These are phyloP conservation scores for Pseudogymnoascus sp. DNA, from an alignment of 2,329 filamentous ascomycete genomes.

Conservation along the genomic window DNA sequence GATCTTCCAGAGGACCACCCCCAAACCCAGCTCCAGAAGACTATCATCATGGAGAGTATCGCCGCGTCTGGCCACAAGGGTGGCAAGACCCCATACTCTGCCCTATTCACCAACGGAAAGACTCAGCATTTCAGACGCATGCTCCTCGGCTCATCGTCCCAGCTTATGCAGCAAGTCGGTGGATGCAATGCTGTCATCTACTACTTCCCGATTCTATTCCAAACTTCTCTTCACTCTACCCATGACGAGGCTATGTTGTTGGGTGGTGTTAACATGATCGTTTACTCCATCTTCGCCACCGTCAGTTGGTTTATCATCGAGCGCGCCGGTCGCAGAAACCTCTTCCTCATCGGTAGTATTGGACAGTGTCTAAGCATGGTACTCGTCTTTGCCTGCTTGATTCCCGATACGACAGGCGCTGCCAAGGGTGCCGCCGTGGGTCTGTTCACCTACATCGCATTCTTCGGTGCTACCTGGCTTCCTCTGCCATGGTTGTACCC, in stretches of 20 bases:
- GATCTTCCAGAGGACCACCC: slow-evolving; percentile 50
- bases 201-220: slow-evolving; percentile 46
- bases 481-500: slow-evolving; percentile 58
- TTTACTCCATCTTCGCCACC: slow-evolving; percentile 48
- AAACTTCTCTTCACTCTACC: slow-evolving; percentile 39
- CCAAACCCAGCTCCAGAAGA: slow-evolving; percentile 27
- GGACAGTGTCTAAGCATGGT: slow-evolving; percentile 62
- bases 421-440: slow-evolving; percentile 41
- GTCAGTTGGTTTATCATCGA: slow-evolving; percentile 46
- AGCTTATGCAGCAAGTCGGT: slow-evolving; percentile 48
- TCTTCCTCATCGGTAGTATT: slow-evolving; percentile 64
- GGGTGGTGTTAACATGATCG: slow-evolving; percentile 49
- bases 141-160: slow-evolving; percentile 43
- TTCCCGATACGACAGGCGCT: slow-evolving; percentile 25
- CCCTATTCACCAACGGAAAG: slow-evolving; percentile 45
- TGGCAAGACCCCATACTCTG: slow-evolving; percentile 30
- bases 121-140: slow-evolving; percentile 49
- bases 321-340: slow-evolving; percentile 59
- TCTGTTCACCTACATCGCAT: slow-evolving; percentile 56
- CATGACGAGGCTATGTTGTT: slow-evolving; percentile 47
- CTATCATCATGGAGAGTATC: slow-evolving; percentile 33
- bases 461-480: slow-evolving; percentile 55
- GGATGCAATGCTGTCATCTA: slow-evolving; percentile 41
- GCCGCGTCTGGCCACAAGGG: slow-evolving; percentile 29
- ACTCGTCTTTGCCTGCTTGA: slow-evolving; percentile 38